These are phyloP conservation scores for Russula earlei DNA, from an alignment of 768 basidiomycete species.

Conservation along the genomic window DNA sequence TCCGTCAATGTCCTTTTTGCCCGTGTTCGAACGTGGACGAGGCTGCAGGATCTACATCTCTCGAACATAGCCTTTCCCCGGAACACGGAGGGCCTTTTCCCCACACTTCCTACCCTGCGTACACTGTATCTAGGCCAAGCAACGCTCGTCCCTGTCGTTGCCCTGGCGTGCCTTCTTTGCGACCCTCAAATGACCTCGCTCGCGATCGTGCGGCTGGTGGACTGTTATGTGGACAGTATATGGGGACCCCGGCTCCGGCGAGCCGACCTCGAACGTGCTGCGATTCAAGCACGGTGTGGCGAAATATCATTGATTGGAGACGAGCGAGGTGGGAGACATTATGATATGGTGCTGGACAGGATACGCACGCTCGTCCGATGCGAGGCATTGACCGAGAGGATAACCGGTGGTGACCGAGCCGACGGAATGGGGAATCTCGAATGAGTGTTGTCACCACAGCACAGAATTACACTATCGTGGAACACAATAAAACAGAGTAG, in stretches of 20 bases:
- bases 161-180: constrained; percentile 32
- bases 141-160: constrained; percentile 34
- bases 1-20: constrained; percentile 33
- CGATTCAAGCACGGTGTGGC: constrained; percentile 11
- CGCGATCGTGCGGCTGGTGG: constrained; percentile 36
- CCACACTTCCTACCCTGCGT: constrained; percentile 31
- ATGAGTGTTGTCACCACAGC: background rate
- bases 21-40: constrained; percentile 34
- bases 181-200: constrained; percentile 23
- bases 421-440: constrained; percentile 22
- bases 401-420: constrained; percentile 44
- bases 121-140: constrained; percentile 43
- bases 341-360: constrained; percentile 23
- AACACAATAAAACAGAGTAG: background rate
- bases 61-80: constrained; percentile 37
- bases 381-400: constrained; percentile 42
- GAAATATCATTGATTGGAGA: background rate
- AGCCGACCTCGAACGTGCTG: constrained; percentile 38
- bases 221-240: constrained; percentile 46
- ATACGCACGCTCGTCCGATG: constrained; percentile 37
- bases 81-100: constrained; percentile 25
- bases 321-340: constrained; percentile 5
- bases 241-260: constrained; percentile 47
- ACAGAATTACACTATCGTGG: background rate
- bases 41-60: constrained; percentile 37